These are phyloP conservation scores for Coniferiporia sulphurascens DNA, from an alignment of 1,284 basidiomycete species.

Conservation along the genomic window DNA sequence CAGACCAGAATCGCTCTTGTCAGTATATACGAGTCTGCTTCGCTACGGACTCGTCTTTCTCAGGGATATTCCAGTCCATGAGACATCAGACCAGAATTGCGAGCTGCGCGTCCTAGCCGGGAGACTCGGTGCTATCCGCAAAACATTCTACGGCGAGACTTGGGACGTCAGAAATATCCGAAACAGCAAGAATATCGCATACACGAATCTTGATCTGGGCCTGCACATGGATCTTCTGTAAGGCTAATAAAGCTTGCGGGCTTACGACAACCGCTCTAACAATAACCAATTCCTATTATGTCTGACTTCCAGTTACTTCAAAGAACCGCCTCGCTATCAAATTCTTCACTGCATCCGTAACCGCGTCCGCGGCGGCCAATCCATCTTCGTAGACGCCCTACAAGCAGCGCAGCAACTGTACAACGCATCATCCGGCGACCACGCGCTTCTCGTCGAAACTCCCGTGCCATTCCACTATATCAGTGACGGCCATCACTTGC, in stretches of 20 bases:
- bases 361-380: slow-evolving; percentile 78
- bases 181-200: slow-evolving; percentile 88
- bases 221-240: slow-evolving; percentile 92
- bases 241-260: slow-evolving; percentile 25
- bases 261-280: neutral
- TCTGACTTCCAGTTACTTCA: slow-evolving; percentile 65
- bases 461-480: slow-evolving; percentile 87
- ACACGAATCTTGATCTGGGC: slow-evolving; percentile 87
- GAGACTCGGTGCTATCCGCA: slow-evolving; percentile 70
- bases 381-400: slow-evolving; percentile 86
- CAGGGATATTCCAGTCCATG: slow-evolving; percentile 50
- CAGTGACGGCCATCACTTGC: slow-evolving; percentile 86
- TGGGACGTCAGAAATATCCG: slow-evolving; percentile 86
- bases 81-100: slow-evolving; percentile 54
- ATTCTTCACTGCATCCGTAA: slow-evolving; percentile 87
- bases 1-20: slow-evolving; percentile 39
- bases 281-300: slow-evolving; percentile 1
- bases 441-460: slow-evolving; percentile 54
- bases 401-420: slow-evolving; percentile 62
- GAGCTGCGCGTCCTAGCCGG: slow-evolving; percentile 62
- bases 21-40: slow-evolving; percentile 51
- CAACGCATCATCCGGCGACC: slow-evolving; percentile 45
- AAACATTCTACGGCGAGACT: slow-evolving; percentile 87
- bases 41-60: slow-evolving; percentile 56
- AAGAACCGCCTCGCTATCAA: slow-evolving; percentile 87